Evolutionary conservation across 768 basidiomycete species (phyloP), one percentile per base, ranked within the genome.

Genomic region (Amanita molliuscula): DNA sequence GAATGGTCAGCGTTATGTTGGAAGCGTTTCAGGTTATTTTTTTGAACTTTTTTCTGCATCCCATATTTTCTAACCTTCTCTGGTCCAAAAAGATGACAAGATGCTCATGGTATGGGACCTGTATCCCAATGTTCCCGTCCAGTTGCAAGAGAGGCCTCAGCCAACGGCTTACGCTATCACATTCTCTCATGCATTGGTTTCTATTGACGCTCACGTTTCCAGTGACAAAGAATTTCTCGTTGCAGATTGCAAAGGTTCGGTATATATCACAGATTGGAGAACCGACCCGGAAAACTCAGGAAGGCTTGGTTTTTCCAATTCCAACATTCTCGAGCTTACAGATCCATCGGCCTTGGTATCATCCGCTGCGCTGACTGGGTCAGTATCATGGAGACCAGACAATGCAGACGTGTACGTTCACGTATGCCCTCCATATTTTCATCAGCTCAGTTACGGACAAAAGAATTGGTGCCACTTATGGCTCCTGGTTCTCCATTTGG

Each of bases 61-160:
- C 33, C 26, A 7, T 33, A 21, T 42, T 29, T 52, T 16, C 25
- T 48, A 16, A 50, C 47, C 51, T 54, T 28, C 50, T 51, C 26
- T 37, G 21, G 23, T 34, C 11, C 44, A 6, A 20, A 48, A 54
- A 87, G 87, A 88, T 56, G 88, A 90, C 66, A 85, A 79, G 61
- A 83, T 84, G 76, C 74, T 88, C 34, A 84, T 88, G 79, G 79
- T 90, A 6, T 90, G 88, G 88, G 87, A 90, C 64, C 73, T 91
- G n/a, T 69, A 75, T 57, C 87, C 88, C 0, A 60, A 69, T 31
- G 48, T 73, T 41, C 63, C n/a, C 52, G 50, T 40, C 57, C 54
- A 36, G 65, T 64, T 2, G 60, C 58, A 15, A 53, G 58, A 37
- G 53, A 61, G 20, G 31, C 72, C 76, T 5, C 84, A 87, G 51